Percentiles rank a stretch among this genome's conserved stretches.
Conservation (phyloP, 352 stramenopile genomes). For the Pythium angustatum region DNA sequence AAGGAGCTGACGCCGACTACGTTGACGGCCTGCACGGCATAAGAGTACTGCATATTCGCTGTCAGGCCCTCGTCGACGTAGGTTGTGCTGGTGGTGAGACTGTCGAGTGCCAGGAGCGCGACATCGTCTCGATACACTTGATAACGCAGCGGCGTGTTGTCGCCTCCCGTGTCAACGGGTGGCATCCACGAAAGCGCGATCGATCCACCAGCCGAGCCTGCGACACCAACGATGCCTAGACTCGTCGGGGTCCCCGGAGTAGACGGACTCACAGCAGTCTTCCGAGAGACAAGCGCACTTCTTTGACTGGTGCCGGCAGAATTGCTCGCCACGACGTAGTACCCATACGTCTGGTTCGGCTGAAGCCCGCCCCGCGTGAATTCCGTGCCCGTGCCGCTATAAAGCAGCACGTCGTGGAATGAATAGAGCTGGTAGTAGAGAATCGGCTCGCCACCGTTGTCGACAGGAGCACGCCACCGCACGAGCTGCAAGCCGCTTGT, state of each 20-base stretch:
- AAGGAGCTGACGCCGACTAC: slow-evolving; percentile 30
- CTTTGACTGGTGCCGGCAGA: slow-evolving; percentile 36
- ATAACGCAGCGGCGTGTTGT: slow-evolving; percentile 33
- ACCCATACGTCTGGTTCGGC: slow-evolving; percentile 48
- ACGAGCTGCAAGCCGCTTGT: slow-evolving; percentile 53
- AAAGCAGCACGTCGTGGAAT: slow-evolving; percentile 31
- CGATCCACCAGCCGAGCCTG: slow-evolving; percentile 34
- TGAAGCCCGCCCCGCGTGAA: slow-evolving; percentile 38
- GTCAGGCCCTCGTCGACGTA: slow-evolving; percentile 36
- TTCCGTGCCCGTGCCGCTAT: slow-evolving; percentile 42
- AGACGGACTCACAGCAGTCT: slow-evolving; percentile 29
- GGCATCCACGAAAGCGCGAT: slow-evolving; percentile 45
- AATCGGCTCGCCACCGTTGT: slow-evolving; percentile 37
- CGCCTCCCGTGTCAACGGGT: slow-evolving; percentile 50
- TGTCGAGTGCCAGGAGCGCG: slow-evolving; percentile 18
- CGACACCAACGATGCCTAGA: slow-evolving; percentile 5
- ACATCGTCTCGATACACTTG: slow-evolving; percentile 39
- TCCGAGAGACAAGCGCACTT: slow-evolving; percentile 24
- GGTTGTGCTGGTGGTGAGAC: slow-evolving; percentile 7
- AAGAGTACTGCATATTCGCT: slow-evolving; percentile 38
- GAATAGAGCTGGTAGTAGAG: slow-evolving; percentile 46
- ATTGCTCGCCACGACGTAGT: slow-evolving; percentile 47
- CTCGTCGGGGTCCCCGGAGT: slow-evolving; percentile 34
- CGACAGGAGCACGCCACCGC: slow-evolving; percentile 39
- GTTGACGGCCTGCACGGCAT: slow-evolving; percentile 47